phyloP scores from a whole-genome alignment of 352 stramenopile genomes.

The Phytophthora multivora region DNA sequence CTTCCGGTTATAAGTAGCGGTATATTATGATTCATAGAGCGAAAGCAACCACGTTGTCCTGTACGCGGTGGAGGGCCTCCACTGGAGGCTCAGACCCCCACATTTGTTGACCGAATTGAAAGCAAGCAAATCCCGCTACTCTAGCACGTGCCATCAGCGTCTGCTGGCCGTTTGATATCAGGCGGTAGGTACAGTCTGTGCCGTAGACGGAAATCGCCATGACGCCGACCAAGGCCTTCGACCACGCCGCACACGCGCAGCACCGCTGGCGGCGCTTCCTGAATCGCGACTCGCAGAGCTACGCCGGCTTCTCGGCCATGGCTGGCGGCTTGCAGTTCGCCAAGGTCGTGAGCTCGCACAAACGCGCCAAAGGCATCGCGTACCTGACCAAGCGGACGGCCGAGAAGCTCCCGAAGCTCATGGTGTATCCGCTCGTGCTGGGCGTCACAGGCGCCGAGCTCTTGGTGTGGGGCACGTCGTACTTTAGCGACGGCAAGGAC shows the following conservation, averaged over 20 bases:
- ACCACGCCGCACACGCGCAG: conserved; percentile 28
- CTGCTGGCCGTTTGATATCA: conserved; percentile 3
- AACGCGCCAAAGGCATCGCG: conserved; percentile 28
- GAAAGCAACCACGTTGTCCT: conserved; percentile 1
- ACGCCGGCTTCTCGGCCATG: conserved; percentile 33
- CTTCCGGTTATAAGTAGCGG: not conserved
- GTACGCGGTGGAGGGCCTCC: too few species aligned
- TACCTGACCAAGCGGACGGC: conserved; percentile 31
- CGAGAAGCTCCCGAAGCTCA: conserved; percentile 30
- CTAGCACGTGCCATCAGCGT: conserved; percentile 1
- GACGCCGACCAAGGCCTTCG: conserved; percentile 23
- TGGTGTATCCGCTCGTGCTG: conserved; percentile 37
- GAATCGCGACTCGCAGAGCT: conserved; percentile 33
- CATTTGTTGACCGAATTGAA: not conserved
- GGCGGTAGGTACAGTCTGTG: not conserved
- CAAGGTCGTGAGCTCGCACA: conserved; percentile 20
- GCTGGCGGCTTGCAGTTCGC: conserved; percentile 30
- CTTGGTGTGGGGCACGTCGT: conserved; percentile 30
- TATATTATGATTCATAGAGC: conserved; percentile 24
- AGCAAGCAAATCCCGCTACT: conserved; percentile 5
- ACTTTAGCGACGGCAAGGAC: conserved; percentile 23
- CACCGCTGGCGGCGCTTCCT: conserved; percentile 36
- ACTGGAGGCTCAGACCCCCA: too few species aligned
- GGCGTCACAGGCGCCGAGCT: conserved; percentile 31
- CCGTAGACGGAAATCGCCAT: conserved; percentile 5